Evolutionary conservation across 2,329 filamentous ascomycete genomes (phyloP).

Genomic region (Cladosporium sphaerospermum): DNA sequence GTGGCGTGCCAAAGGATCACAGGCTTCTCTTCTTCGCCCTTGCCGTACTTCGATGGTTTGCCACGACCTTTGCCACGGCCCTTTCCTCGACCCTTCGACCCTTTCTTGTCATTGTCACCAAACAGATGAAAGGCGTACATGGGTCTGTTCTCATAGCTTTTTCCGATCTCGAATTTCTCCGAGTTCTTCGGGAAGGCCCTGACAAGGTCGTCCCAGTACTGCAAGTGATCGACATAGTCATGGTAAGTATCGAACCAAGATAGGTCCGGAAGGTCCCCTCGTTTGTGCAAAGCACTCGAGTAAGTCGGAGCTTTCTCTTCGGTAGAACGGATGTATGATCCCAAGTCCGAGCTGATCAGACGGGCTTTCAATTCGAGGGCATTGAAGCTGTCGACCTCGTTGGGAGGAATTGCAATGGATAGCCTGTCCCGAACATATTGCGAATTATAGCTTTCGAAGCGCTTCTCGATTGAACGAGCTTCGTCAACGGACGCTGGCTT

Average conservation of each 20-base stretch:
- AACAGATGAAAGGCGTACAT: slow-evolving; percentile 49
- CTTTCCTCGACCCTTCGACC: neutral
- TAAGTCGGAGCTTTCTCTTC: slow-evolving; percentile 10
- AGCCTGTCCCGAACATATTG: slow-evolving; percentile 29
- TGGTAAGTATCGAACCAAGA: slow-evolving; percentile 52
- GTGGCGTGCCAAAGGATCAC: slow-evolving; percentile 50
- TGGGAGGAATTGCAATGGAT: slow-evolving; percentile 7
- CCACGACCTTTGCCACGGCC: neutral
- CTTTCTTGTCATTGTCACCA: slow-evolving; percentile 32
- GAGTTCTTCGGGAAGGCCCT: slow-evolving; percentile 42
- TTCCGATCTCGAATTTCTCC: slow-evolving; percentile 46
- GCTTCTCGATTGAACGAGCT: slow-evolving; percentile 18
- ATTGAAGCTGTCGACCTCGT: slow-evolving; percentile 21
- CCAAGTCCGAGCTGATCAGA: slow-evolving; percentile 40
- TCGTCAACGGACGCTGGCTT: neutral
- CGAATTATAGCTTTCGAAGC: slow-evolving; percentile 31
- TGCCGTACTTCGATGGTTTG: neutral
- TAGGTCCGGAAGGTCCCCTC: slow-evolving; percentile 21
- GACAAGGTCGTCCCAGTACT: slow-evolving; percentile 44
- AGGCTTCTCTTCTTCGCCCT: slow-evolving; percentile 33
- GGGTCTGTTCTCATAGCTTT: slow-evolving; percentile 40
- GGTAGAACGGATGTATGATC: slow-evolving; percentile 31
- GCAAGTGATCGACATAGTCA: slow-evolving; percentile 46
- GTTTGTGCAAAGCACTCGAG: neutral
- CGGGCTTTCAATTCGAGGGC: slow-evolving; percentile 28